phyloP scores from a whole-genome alignment of 805 yeast genomes.

The Kurtzmaniella fragi region DNA sequence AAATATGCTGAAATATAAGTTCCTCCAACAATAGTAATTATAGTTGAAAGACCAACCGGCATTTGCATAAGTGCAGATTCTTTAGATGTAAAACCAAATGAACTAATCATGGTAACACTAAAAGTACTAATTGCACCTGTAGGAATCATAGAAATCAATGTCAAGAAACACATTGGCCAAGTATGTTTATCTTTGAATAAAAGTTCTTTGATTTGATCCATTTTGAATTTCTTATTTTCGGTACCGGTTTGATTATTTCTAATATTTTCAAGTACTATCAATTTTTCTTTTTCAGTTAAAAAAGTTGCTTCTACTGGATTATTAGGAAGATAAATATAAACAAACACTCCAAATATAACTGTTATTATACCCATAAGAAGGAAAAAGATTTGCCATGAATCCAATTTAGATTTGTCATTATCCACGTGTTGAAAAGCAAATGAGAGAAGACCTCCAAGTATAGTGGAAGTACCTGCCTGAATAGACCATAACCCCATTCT shows the following conservation, averaged over 20 bases:
- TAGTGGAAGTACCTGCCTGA: constrained; percentile 54
- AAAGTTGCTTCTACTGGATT: constrained; percentile 37
- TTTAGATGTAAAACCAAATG: constrained; percentile 45
- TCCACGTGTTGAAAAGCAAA: constrained; percentile 51
- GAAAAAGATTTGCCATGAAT: constrained; percentile 61
- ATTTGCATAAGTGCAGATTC: constrained; percentile 47
- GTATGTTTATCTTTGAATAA: constrained; percentile 43
- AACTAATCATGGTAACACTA: constrained; percentile 46
- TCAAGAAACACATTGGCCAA: constrained; percentile 44
- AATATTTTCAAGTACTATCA: constrained; percentile 38
- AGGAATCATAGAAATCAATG: constrained; percentile 43
- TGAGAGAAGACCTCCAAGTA: constrained; percentile 40
- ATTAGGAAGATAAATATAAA: constrained; percentile 45
- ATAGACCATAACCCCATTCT: constrained; percentile 55
- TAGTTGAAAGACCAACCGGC: constrained; percentile 52
- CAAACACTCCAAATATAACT: constrained; percentile 41
- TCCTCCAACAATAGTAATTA: constrained; percentile 24
- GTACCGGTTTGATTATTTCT: constrained; percentile 49
- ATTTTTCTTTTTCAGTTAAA: constrained; percentile 36
- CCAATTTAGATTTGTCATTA: constrained; percentile 22
- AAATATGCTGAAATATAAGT: constrained; percentile 25
- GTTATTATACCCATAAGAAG: constrained; percentile 53
- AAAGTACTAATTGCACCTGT: constrained; percentile 52
- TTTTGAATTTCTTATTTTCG: constrained; percentile 42
- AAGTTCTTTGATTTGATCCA: constrained; percentile 42